These are phyloP conservation scores for Babesia bigemina DNA, from an alignment of 169 alveolate genomes.

Conservation along the genomic window DNA sequence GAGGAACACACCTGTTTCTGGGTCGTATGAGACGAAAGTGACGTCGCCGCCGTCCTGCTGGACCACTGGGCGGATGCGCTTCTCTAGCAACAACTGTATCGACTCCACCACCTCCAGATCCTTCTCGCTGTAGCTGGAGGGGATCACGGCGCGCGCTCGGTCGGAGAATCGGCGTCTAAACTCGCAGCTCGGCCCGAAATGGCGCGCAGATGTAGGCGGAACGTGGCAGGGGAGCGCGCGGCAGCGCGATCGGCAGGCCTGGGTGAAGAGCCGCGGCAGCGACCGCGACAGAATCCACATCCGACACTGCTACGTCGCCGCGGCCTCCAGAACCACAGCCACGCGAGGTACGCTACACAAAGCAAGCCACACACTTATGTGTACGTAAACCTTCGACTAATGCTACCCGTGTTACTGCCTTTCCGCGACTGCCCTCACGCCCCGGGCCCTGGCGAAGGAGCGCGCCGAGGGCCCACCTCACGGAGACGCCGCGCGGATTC, in stretches of 20 bases:
- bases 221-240: background rate
- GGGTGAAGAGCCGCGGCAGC: background rate
- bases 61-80: conserved; percentile 76
- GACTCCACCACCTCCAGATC: conserved; percentile 71
- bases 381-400: no score
- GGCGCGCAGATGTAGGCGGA: background rate
- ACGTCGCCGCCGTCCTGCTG: conserved; percentile 81
- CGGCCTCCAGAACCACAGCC: no score
- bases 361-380: no score
- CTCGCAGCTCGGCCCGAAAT: no score
- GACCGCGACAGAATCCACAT: conserved; percentile 8
- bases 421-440: no score
- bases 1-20: conserved; percentile 66
- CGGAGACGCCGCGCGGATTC: no score
- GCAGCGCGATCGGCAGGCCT: background rate
- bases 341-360: no score
- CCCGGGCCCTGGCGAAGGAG: no score
- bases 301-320: background rate
- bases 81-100: conserved; percentile 74
- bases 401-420: no score
- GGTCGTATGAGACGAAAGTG: conserved; percentile 71
- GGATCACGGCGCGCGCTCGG: conserved; percentile 47
- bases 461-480: no score
- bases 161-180: background rate
- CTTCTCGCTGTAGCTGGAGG: conserved; percentile 46